A percentile compares a stretch with the other conserved stretches of the same genome.
These are phyloP conservation scores for Porogramme epimiltina DNA, from an alignment of 1,284 basidiomycete species.

Conservation along the genomic window DNA sequence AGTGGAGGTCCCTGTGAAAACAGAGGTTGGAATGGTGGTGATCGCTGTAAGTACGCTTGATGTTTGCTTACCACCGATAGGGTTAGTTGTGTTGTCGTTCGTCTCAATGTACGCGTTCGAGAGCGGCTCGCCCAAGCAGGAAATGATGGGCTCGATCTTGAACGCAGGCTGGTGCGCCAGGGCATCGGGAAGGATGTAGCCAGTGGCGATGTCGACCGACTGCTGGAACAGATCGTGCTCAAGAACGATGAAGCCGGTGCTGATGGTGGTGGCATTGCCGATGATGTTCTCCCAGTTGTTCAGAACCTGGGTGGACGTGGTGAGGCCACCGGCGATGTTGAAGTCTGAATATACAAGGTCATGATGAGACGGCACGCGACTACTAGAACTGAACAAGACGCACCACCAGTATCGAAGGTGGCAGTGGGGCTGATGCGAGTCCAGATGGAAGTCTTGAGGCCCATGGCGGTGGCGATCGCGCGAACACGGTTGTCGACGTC, in stretches of 20 bases:
- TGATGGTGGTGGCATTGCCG: constrained; percentile 47
- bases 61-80: constrained; percentile 24
- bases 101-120: constrained; percentile 70
- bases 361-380: neutral
- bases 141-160: constrained; percentile 64
- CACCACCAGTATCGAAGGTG: constrained; percentile 69
- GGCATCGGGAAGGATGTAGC: constrained; percentile 71
- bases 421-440: constrained; percentile 56
- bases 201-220: constrained; percentile 68
- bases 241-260: constrained; percentile 72
- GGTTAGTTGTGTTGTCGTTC: constrained; percentile 62
- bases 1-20: neutral
- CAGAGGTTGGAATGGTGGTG: neutral
- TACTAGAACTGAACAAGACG: constrained; percentile 19
- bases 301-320: constrained; percentile 58
- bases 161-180: constrained; percentile 61
- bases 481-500: constrained; percentile 83
- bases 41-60: neutral
- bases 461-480: constrained; percentile 73
- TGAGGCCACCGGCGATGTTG: constrained; percentile 68
- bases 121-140: constrained; percentile 62
- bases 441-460: constrained; percentile 68
- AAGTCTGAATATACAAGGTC: constrained; percentile 48
- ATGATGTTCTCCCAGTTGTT: constrained; percentile 69
- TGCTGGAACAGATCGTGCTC: constrained; percentile 76